Base-by-base conservation (phyloP, 495 filamentous ascomycete genomes). In the Xylaria intraflava region DNA sequence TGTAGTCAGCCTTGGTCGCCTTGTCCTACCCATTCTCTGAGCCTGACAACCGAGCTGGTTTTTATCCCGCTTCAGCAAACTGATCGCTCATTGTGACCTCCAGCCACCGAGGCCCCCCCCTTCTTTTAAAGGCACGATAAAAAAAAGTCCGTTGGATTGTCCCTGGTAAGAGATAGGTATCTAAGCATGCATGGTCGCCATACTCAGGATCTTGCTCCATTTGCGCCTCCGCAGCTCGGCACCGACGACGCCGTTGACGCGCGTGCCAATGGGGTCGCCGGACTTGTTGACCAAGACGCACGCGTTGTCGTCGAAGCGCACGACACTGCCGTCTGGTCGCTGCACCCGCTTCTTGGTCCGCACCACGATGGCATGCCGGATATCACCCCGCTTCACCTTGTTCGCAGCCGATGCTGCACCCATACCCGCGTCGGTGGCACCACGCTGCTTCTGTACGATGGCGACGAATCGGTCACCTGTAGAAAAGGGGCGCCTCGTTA, bases 241-340 rank as follows among this genome's bases (percentile, higher is more conserved):
- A 16, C 90, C 92, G 27, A 95, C 89, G 40, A 95, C 81, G 53
- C 89, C 87, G 70, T 87, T 97, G 74, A 99, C 81, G 67, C 93
- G 83, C 3, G 88, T 90, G 47, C 93, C 93, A 59, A 99, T 84
- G 7, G 93, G 94, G 67, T 99, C 93, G 3, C 94, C 94, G 6
- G 88, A 79, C 79, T 99, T 99, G 71, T 94, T 96, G 68, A 99
- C 87, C 66, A 99, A 71, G 24, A 97, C 94, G 67, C 93, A 99
- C 16, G 93, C 93, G 74, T 97, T 99, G 66, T 99, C 93, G 74
- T 93, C 93, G 71, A 97, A 99, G 40, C 83, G 82, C 40, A 99
- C 84, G 36, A 91, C 80, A 62, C 85, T 89, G 24, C 93, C 93
- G 74, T 99, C 93, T 6, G 80, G 78, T 33, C 93, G 78, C 65